phyloP scores from a whole-genome alignment of 2,329 filamentous ascomycete genomes.

The Fusarium xyrophilum region DNA sequence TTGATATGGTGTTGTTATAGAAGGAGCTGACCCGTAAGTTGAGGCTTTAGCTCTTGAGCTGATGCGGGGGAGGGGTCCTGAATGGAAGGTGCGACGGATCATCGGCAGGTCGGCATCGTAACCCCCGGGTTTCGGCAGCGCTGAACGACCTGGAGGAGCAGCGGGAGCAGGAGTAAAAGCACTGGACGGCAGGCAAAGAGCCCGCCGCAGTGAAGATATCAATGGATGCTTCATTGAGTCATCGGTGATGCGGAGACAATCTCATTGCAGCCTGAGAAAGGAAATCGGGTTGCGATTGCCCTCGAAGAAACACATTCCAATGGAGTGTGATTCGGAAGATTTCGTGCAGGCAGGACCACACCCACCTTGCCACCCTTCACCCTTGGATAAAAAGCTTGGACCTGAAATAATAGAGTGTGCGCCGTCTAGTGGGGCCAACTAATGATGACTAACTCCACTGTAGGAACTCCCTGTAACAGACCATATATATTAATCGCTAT shows the following conservation, averaged over 20 bases:
- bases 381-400: conserved; percentile 3
- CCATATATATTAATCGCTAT: neutral
- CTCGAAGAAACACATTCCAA: neutral
- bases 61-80: conserved; percentile 40
- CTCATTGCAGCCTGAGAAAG: neutral
- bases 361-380: too few relatives aligned
- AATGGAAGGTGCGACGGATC: conserved; percentile 35
- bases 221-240: conserved; percentile 13
- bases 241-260: neutral
- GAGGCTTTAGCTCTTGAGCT: conserved; percentile 28
- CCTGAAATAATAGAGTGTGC: too few relatives aligned
- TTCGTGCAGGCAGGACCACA: neutral
- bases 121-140: conserved; percentile 12
- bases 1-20: neutral
- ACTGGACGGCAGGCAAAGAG: conserved; percentile 1
- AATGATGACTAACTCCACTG: too few relatives aligned
- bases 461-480: too few relatives aligned
- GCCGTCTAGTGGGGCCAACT: too few relatives aligned
- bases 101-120: conserved; percentile 31
- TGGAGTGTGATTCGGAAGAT: conserved; percentile 2
- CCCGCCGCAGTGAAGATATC: conserved; percentile 8
- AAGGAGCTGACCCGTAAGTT: conserved; percentile 25
- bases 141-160: neutral
- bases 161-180: neutral
- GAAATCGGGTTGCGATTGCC: conserved; percentile 3